Evolutionary conservation across 2,329 filamentous ascomycete species (phyloP).

Genomic region (Calonectria ilicicola): DNA sequence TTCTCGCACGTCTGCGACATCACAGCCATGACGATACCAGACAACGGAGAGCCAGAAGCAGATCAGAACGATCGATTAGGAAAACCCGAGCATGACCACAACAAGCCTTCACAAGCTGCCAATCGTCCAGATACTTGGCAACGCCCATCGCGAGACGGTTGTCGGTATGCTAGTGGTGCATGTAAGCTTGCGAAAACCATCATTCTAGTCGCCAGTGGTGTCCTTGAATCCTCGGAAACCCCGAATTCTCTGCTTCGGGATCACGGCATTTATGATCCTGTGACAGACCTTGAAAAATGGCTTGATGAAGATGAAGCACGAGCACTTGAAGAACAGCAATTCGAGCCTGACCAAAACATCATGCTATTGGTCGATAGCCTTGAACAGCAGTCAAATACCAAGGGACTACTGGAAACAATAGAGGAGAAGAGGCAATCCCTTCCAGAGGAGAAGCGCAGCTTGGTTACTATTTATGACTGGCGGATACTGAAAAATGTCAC

Average conservation of each 20-base stretch:
- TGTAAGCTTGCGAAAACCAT: constrained; percentile 54
- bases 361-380: constrained; percentile 59
- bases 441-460: constrained; percentile 46
- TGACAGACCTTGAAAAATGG: constrained; percentile 53
- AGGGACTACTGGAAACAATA: constrained; percentile 48
- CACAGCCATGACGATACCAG: constrained; percentile 6
- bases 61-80: background rate
- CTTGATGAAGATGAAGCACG: constrained; percentile 27
- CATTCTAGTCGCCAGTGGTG: constrained; percentile 57
- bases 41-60: background rate
- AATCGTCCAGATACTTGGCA: background rate
- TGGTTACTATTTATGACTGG: constrained; percentile 62
- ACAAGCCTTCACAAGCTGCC: background rate
- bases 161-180: constrained; percentile 45
- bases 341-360: constrained; percentile 25
- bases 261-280: constrained; percentile 55
- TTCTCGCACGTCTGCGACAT: background rate
- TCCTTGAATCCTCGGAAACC: constrained; percentile 51
- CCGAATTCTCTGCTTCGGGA: constrained; percentile 52
- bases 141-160: constrained; percentile 31
- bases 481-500: constrained; percentile 55
- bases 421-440: constrained; percentile 44
- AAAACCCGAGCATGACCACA: too few species aligned
- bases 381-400: constrained; percentile 45
- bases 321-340: background rate